Conservation (phyloP, 1,284 basidiomycete genomes). For the Sparassis latifolia region DNA sequence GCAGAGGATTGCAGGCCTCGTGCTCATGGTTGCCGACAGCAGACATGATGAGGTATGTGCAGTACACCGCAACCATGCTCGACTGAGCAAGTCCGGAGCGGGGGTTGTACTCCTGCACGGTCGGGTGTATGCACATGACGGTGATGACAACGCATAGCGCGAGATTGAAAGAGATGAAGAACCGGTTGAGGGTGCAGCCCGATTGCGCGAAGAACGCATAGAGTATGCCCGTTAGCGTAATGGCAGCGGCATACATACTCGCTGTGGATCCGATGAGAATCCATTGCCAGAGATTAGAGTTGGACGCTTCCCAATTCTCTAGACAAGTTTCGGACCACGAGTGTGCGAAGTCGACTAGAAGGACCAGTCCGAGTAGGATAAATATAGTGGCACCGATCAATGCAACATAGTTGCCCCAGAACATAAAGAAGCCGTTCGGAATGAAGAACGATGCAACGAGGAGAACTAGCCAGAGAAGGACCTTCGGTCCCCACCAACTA, state of each 20-base stretch:
- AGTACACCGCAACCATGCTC: constrained; percentile 95
- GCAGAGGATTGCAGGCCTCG: constrained; percentile 84
- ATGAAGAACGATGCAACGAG: constrained; percentile 85
- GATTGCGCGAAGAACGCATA: constrained; percentile 89
- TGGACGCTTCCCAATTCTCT: constrained; percentile 88
- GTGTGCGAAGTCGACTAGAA: constrained; percentile 98
- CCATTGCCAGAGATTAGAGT: constrained; percentile 94
- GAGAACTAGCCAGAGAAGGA: constrained; percentile 78
- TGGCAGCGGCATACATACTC: constrained; percentile 78
- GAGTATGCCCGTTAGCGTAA: constrained; percentile 82
- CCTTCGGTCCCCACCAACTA: constrained; percentile 99
- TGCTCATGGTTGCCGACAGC: constrained; percentile 93
- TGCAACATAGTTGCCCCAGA: constrained; percentile 92
- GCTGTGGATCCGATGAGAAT: constrained; percentile 92
- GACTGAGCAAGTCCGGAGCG: constrained; percentile 94
- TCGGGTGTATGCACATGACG: constrained; percentile 77
- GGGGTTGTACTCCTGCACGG: constrained; percentile 90
- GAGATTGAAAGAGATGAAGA: constrained; percentile 95
- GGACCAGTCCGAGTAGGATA: constrained; percentile 93
- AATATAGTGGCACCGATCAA: constrained; percentile 91
- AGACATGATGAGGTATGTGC: constrained; percentile 92
- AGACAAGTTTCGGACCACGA: constrained; percentile 97
- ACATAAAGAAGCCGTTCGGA: constrained; percentile 91
- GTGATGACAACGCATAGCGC: constrained; percentile 79
- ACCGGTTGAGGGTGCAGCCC: constrained; percentile 86